These are phyloP conservation scores for Zea mays DNA, from an alignment of 176 grass and related monocot genomes.

Conservation along the genomic window DNA sequence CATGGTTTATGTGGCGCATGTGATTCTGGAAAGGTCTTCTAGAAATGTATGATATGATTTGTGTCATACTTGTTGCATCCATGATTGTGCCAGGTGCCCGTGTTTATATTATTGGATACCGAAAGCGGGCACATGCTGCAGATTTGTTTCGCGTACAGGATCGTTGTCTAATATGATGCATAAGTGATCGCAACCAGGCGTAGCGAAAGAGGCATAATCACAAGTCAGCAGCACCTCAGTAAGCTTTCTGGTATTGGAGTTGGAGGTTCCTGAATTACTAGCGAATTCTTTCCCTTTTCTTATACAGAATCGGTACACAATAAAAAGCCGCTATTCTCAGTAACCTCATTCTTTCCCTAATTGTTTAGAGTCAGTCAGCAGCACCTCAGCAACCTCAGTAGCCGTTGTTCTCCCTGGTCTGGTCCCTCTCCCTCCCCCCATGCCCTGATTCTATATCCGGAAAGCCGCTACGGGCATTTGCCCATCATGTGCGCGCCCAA, in stretches of 20 bases:
- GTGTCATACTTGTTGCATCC: not conserved
- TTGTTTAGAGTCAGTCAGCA: no score
- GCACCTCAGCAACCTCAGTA: no score
- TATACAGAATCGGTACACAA: not conserved
- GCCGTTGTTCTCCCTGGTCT: not conserved
- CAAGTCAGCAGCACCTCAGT: not conserved
- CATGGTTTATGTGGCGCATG: slow-evolving; percentile 3
- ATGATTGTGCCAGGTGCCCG: slow-evolving; percentile 35
- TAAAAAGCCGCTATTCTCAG: no score
- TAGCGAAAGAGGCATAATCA: not conserved
- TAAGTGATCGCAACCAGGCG: not conserved
- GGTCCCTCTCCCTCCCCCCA: not conserved
- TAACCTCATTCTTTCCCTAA: no score
- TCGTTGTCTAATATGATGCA: slow-evolving; percentile 27
- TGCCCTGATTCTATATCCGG: slow-evolving; percentile 17
- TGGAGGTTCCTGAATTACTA: not conserved
- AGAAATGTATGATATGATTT: slow-evolving; percentile 20
- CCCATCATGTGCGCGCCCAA: slow-evolving; percentile 55
- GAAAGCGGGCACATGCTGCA: not conserved
- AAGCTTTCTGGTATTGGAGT: not conserved
- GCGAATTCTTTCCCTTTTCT: not conserved
- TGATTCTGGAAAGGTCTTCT: slow-evolving; percentile 25
- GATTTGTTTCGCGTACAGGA: slow-evolving; percentile 13
- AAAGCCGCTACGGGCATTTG: slow-evolving; percentile 45
- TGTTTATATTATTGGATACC: slow-evolving; percentile 10